Evolutionary conservation across 2,329 filamentous ascomycete genomes (phyloP).

Genomic region (Xylaria sp.): DNA sequence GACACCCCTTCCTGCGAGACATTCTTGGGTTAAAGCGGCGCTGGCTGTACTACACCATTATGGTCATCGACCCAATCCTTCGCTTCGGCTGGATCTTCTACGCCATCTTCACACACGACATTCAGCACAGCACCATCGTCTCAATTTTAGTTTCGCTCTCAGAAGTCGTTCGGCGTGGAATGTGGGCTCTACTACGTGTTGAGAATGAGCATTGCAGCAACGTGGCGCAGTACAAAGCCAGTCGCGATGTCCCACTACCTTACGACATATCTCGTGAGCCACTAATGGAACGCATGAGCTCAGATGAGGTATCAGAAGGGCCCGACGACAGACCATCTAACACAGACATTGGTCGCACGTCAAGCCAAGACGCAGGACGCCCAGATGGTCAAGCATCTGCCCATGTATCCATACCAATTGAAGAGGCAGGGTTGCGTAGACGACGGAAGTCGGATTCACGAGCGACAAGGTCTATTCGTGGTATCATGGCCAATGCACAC

Average conservation of each 20-base stretch:
- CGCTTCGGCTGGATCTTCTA: slow-evolving; percentile 97
- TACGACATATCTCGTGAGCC: slow-evolving; percentile 64
- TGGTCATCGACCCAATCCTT: slow-evolving; percentile 81
- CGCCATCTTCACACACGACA: slow-evolving; percentile 77
- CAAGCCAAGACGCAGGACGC: slow-evolving; percentile 25
- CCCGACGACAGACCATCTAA: slow-evolving; percentile 12
- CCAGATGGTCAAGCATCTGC: slow-evolving; percentile 16
- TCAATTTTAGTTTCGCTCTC: slow-evolving; percentile 80
- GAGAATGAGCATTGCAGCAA: slow-evolving; percentile 98
- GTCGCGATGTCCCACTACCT: slow-evolving; percentile 83
- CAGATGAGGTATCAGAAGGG: slow-evolving; percentile 39
- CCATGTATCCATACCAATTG: slow-evolving; percentile 30
- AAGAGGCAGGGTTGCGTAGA: slow-evolving; percentile 30
- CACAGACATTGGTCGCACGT: slow-evolving; percentile 25
- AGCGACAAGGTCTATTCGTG: slow-evolving; percentile 52
- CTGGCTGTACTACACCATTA: slow-evolving; percentile 87
- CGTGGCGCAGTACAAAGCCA: slow-evolving; percentile 87
- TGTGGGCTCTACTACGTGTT: slow-evolving; percentile 92
- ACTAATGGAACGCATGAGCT: slow-evolving; percentile 50
- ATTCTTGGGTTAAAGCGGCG: slow-evolving; percentile 77
- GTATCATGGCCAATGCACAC: slow-evolving; percentile 82
- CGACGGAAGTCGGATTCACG: slow-evolving; percentile 31
- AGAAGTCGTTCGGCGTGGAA: slow-evolving; percentile 82
- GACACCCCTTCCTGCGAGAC: slow-evolving; percentile 72
- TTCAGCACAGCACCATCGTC: slow-evolving; percentile 81